These are phyloP conservation scores for Nicotiana tabacum DNA, from an alignment of 257 asterid genomes.

Conservation along the genomic window DNA sequence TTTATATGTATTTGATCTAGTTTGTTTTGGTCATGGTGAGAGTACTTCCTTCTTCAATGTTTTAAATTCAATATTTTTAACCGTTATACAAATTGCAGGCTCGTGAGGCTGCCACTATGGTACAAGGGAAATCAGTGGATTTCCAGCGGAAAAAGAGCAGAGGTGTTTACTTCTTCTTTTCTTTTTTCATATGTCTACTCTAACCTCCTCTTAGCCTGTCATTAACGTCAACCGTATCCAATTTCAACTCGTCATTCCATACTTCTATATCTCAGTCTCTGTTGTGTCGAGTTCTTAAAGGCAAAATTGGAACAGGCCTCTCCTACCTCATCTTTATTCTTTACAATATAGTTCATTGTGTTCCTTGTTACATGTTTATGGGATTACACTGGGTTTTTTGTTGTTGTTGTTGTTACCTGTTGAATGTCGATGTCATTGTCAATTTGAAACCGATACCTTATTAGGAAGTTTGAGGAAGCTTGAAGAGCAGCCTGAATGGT, in stretches of 20 bases:
- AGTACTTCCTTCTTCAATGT: background rate
- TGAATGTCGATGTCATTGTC: background rate
- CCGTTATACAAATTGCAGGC: slow-evolving; percentile 37
- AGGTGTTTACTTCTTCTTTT: slow-evolving; percentile 41
- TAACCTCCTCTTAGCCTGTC: background rate
- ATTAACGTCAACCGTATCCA: background rate
- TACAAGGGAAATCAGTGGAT: slow-evolving; percentile 93
- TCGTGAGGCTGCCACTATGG: slow-evolving; percentile 82
- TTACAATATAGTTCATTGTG: background rate
- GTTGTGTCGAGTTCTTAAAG: background rate
- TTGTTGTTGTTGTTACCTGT: background rate
- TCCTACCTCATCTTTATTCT: background rate
- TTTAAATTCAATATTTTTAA: background rate
- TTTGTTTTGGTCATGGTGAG: background rate
- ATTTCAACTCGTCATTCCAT: background rate
- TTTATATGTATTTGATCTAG: background rate
- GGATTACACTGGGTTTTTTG: no score
- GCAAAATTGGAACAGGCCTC: background rate
- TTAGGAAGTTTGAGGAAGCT: slow-evolving; percentile 97
- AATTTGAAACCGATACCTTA: slow-evolving; percentile 10
- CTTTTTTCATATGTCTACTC: background rate
- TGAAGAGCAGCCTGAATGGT: slow-evolving; percentile 98
- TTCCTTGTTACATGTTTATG: background rate
- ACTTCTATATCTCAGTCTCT: background rate
- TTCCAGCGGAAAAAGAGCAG: slow-evolving; percentile 90